phyloP scores from a whole-genome alignment of 2,329 filamentous ascomycete species.

The Microdochium trichocladiopsis region DNA sequence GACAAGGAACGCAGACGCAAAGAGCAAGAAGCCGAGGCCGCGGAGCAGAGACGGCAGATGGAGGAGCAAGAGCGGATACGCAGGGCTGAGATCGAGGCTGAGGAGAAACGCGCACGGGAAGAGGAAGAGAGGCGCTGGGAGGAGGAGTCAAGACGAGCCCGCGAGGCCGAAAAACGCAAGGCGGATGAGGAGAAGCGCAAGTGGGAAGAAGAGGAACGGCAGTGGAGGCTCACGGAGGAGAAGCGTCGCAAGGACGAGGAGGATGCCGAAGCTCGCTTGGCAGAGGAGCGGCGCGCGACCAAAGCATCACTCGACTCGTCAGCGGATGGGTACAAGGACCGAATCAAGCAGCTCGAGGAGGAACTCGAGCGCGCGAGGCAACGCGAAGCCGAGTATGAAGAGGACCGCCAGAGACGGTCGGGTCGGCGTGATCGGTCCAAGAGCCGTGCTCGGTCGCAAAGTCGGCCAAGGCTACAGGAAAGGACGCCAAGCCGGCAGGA shows the following conservation, averaged over 20 bases:
- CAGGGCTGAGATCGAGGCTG: constrained; percentile 46
- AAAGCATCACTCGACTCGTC: constrained; percentile 52
- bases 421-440: constrained; percentile 17
- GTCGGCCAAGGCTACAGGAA: constrained; percentile 26
- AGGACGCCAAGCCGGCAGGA: constrained; percentile 47
- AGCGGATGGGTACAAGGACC: constrained; percentile 47
- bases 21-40: constrained; percentile 50
- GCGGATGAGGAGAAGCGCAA: constrained; percentile 62
- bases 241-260: constrained; percentile 64
- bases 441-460: constrained; percentile 32
- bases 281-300: constrained; percentile 57
- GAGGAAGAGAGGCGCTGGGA: constrained; percentile 64
- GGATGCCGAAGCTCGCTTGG: constrained; percentile 60
- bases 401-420: constrained; percentile 45
- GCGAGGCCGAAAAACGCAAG: constrained; percentile 54
- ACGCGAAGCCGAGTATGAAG: constrained; percentile 57
- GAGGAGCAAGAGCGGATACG: constrained; percentile 44
- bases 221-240: constrained; percentile 73
- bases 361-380: constrained; percentile 56
- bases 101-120: constrained; percentile 53
- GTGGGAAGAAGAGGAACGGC: constrained; percentile 71
- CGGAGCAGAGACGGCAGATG: constrained; percentile 46
- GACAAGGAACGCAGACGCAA: constrained; percentile 71
- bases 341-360: constrained; percentile 75
- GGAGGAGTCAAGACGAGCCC: constrained; percentile 52